These are phyloP conservation scores for Knufia petricola DNA, from an alignment of 2,329 filamentous ascomycete species.

Conservation along the genomic window DNA sequence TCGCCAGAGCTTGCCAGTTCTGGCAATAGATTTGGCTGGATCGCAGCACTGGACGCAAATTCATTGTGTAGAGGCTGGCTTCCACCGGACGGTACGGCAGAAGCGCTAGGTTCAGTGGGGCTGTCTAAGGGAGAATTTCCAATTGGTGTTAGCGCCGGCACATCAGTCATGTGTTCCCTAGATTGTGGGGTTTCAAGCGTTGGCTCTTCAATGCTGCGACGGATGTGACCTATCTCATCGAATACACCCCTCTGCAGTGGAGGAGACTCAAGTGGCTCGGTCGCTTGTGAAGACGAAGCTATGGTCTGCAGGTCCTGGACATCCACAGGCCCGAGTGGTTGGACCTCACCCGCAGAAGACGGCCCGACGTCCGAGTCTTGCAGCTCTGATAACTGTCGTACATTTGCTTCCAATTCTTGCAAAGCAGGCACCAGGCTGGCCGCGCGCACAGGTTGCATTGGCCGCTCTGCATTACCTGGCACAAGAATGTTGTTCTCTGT, in stretches of 20 bases:
- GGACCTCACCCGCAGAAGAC: neutral
- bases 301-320: neutral
- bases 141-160: neutral
- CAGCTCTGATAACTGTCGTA: neutral
- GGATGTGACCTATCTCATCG: constrained; percentile 6
- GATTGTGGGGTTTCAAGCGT: neutral
- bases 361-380: neutral
- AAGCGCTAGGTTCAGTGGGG: neutral
- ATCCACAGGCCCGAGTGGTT: neutral
- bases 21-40: neutral
- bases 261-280: constrained; percentile 4
- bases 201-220: constrained; percentile 5
- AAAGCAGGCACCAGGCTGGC: constrained; percentile 12
- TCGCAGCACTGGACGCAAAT: neutral
- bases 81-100: neutral
- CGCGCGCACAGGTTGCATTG: constrained; percentile 12
- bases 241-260: constrained; percentile 8
- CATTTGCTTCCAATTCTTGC: constrained; percentile 2
- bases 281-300: neutral
- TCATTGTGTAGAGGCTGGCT: neutral
- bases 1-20: neutral
- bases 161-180: neutral
- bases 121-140: neutral
- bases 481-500: constrained; percentile 30
- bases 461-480: constrained; percentile 10